Conservation (phyloP, 2,329 filamentous ascomycete species). For the Keithomyces neogunnii region DNA sequence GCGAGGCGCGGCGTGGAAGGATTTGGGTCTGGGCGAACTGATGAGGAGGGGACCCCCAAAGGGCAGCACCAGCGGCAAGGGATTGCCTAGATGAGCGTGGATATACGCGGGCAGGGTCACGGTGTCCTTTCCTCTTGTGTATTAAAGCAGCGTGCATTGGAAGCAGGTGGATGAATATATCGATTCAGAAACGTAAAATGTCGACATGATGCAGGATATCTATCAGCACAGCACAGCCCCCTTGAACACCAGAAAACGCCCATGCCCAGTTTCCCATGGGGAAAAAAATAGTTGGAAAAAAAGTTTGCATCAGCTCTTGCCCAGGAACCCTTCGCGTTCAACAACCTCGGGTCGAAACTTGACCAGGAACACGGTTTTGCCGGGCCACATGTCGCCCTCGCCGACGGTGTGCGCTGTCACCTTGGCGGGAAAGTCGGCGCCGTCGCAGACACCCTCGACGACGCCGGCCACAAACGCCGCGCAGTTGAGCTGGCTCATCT, state of each 20-base stretch:
- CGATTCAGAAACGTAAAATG: no score
- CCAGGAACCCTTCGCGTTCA: conserved; percentile 79
- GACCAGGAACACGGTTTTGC: conserved; percentile 90
- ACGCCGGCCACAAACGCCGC: conserved; percentile 93
- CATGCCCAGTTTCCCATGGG: neutral
- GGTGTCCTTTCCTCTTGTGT: no score
- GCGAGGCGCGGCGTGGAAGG: conserved; percentile 69
- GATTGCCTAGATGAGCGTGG: neutral
- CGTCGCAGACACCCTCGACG: conserved; percentile 92
- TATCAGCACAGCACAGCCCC: no score
- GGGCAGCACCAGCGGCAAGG: conserved; percentile 8
- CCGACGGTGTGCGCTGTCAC: conserved; percentile 80
- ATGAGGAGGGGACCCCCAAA: conserved; percentile 49
- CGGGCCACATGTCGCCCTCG: conserved; percentile 83
- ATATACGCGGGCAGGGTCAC: neutral
- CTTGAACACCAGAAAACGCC: neutral
- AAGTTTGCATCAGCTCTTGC: conserved; percentile 29
- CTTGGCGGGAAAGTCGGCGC: conserved; percentile 77
- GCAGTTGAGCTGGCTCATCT: conserved; percentile 95
- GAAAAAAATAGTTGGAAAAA: neutral
- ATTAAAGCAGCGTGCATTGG: no score
- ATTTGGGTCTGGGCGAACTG: conserved; percentile 63
- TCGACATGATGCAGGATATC: no score
- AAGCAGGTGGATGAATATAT: no score
- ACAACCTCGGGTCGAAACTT: conserved; percentile 88